Evolutionary conservation across 495 filamentous ascomycete species (phyloP), one percentile per base, ranked within the genome.

Genomic region (Penicillium simplicissimum): DNA sequence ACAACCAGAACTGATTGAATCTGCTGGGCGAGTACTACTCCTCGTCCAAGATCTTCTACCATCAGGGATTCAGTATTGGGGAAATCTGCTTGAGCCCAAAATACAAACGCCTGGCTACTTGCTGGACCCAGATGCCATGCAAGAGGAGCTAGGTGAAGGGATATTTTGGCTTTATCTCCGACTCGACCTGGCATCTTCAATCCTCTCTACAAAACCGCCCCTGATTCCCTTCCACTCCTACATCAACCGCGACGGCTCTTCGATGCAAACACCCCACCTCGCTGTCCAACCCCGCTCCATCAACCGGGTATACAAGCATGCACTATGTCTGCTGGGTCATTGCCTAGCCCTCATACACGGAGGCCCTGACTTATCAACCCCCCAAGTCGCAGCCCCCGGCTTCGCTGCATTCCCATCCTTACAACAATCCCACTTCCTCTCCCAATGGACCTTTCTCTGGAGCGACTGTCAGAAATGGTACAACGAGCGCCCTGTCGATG

Each of bases 391-490:
- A 1, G 15, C 58, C 10, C 58, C 69, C 0, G 54, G 63, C 10
- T 40, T 69, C 33, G 45, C 58, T 19, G 61, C 49, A 14, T 71
- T 67, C n/a, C 56, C 66, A 25, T 67, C 66, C 17, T 23, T 71
- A 11, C 63, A 63, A 33, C 68, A 71, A 23, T 71, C 68, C 1
- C 66, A 67, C 33, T 67, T 64, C n/a, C 57, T 71, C 3, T 71
- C 66, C 1, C 61, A 69, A 33, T 71, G 69, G 69, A 69, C 67
- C 13, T 65, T 65, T 19, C 69, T 71, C 10, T 71, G 69, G 69
- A 61, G 56, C 8, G 69, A 69, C 37, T 71, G 69, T 15, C 69
- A 71, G 40, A 71, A 69, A 59, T 71, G 66, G 66, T 71, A 71
- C 53, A 69, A 71, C 15, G 69, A 71, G 15, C 69, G 69, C 13